A percentile compares a stretch with the other conserved stretches of the same genome.
phyloP scores from a whole-genome alignment of 164 flowering plant genomes.

The Vitis vinifera region ASM3070453v1 NC_081808.1:21501001-21501500 shows the following conservation, averaged over 20 bases:
- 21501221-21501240: slow-evolving; percentile 36
- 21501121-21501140: slow-evolving; percentile 38
- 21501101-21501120: slow-evolving; percentile 46
- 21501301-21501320: slow-evolving; percentile 37
- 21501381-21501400: slow-evolving; percentile 59
- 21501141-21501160: slow-evolving; percentile 41
- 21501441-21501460: slow-evolving; percentile 64
- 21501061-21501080: too few relatives aligned
- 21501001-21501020: not conserved
- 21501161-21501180: slow-evolving; percentile 40
- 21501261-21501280: slow-evolving; percentile 47
- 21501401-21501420: slow-evolving; percentile 49
- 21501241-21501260: slow-evolving; percentile 46
- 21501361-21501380: slow-evolving; percentile 50
- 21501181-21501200: slow-evolving; percentile 34
- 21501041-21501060: too few relatives aligned
- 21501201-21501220: slow-evolving; percentile 39
- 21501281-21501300: slow-evolving; percentile 40
- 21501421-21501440: slow-evolving; percentile 59
- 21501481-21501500: slow-evolving; percentile 30
- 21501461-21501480: slow-evolving; percentile 36
- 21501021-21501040: not conserved
- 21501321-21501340: slow-evolving; percentile 36
- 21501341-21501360: slow-evolving; percentile 45
- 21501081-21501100: too few relatives aligned